Evolutionary conservation across 2,329 filamentous ascomycete species (phyloP).

Genomic region (Pseudofabraea citricarpa): DNA sequence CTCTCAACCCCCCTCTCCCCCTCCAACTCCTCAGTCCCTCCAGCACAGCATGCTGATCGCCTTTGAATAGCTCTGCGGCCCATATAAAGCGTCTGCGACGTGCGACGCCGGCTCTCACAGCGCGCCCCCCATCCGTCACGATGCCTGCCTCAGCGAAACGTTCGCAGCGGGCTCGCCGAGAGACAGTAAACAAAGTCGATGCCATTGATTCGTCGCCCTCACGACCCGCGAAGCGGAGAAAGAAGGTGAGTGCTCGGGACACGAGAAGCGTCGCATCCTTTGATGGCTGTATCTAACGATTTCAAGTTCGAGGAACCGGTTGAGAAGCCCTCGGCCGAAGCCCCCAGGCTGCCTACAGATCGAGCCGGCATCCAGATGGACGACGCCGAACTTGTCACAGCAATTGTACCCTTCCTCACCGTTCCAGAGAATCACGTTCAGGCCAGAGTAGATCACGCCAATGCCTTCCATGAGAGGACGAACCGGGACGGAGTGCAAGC

Average conservation of each 20-base stretch:
- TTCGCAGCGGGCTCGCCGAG: slow-evolving; percentile 31
- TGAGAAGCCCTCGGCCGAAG: slow-evolving; percentile 10
- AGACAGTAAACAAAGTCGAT: slow-evolving; percentile 23
- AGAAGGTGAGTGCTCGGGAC: slow-evolving; percentile 41
- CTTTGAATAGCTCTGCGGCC: too few species aligned
- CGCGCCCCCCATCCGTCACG: slow-evolving; percentile 11
- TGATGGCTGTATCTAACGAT: background rate
- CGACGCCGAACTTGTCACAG: slow-evolving; percentile 42
- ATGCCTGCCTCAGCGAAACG: slow-evolving; percentile 37
- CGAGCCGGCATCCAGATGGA: slow-evolving; percentile 29
- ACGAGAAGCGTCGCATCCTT: background rate
- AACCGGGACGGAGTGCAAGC: slow-evolving; percentile 59
- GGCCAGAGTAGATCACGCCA: slow-evolving; percentile 58
- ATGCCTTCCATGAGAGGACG: slow-evolving; percentile 57
- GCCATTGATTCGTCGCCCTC: slow-evolving; percentile 47
- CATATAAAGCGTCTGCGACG: too few species aligned
- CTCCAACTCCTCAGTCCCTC: too few species aligned
- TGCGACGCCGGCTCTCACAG: too few species aligned
- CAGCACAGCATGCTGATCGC: too few species aligned
- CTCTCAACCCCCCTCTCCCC: too few species aligned
- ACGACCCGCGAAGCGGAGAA: slow-evolving; percentile 60
- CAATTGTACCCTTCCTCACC: slow-evolving; percentile 19
- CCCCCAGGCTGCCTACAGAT: slow-evolving; percentile 35
- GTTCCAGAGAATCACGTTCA: slow-evolving; percentile 41
- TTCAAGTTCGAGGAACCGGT: slow-evolving; percentile 33